Base-by-base conservation (phyloP, 305 asterid species). In the Plantago lanceolata region DNA sequence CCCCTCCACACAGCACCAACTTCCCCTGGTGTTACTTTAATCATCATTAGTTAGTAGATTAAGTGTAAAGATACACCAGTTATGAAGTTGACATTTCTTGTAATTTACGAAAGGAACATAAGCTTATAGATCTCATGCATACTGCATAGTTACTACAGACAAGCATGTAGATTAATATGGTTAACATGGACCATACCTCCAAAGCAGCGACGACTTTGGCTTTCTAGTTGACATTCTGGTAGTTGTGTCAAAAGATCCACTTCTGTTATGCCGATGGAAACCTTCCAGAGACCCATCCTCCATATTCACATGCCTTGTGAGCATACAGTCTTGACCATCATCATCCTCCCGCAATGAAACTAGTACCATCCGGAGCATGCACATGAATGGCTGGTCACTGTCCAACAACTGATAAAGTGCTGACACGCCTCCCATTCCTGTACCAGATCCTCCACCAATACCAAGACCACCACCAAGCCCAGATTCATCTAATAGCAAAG, bases 341-440 rank as follows among this genome's bases (percentile, higher is more conserved):
- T 93, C 99, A 70, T 84, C 97, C 80, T 93, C 99, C 75, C 99
- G 84, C 64, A 93, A 67, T 20, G 97, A 93, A 64, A 76, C 90
- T 75, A 93, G 99, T 70, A 93, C 96, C 99, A 93, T 93, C 17
- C 99, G 89, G 54, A 93, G 93, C 99, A 93, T 93, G 71, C 97
- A 90, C 65, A 94, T 81, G 77, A 94, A 94, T 58, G 97, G 99
- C 73, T 94, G 99, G 78, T 94, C 99, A 72, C 99, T 94, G 74
- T 94, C 99, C 83, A 94, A 70, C 79, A 94, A 73, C 79, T 94
- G 97, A 80, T 94, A 90, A 69, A 90, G 96, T 51, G 88, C 87
- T 65, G 96, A 71, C 94, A 90, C 86, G 70, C 96, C 95, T 73
- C 99, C 99, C 99, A 94, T 94, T 70, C 99, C 99, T 73, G 99